Base-by-base conservation (phyloP, 306 rosid species). In the Rosa persica region DNA sequence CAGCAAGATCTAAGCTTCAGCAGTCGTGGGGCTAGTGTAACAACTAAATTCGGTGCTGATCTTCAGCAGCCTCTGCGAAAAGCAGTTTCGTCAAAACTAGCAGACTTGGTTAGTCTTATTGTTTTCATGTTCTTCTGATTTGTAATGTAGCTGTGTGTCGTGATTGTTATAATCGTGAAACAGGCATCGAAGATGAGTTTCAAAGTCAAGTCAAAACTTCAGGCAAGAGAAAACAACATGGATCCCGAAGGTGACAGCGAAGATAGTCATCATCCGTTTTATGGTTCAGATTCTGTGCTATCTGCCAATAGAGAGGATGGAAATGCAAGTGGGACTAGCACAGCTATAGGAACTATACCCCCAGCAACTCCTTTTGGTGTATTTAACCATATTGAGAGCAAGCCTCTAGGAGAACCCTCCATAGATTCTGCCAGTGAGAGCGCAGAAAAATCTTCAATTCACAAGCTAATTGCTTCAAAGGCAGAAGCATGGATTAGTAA, bases 181-280 rank as follows among this genome's bases (percentile, higher is more conserved):
- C 90, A 96, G 99, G 99, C 98, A 73, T 86, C 91, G 22, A 96
- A 88, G 86, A 87, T 96, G 84, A 87, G 96, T 86, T 91, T 88
- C 93, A 93, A 90, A 90, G 92, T 96, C 20, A 96, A 84, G 87
- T 93, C 92, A 16, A 90, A 81, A 75, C 88, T 96, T 72, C 86
- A 90, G 76, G 84, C 84, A 0, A 87, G 93, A 69, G 96, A 93
- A 65, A 89, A 85, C 86, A 83, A 65, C 69, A 76, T 38, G 68
- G 92, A 87, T 76, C 89, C 80, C 54, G 95, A 89, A 80, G 90
- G 93, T 77, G 96, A 88, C 81, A 87, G 85, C 10, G 89, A 86
- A 27, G 98, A 85, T 76, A 70, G 89, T 79, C 90, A 82, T 79
- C 86, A 88, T 66, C 87, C 89, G 77, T 95, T 87, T 75, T 92